These are phyloP conservation scores for Bremia lactucae DNA, from an alignment of 352 stramenopile genomes.

Conservation along the genomic window DNA sequence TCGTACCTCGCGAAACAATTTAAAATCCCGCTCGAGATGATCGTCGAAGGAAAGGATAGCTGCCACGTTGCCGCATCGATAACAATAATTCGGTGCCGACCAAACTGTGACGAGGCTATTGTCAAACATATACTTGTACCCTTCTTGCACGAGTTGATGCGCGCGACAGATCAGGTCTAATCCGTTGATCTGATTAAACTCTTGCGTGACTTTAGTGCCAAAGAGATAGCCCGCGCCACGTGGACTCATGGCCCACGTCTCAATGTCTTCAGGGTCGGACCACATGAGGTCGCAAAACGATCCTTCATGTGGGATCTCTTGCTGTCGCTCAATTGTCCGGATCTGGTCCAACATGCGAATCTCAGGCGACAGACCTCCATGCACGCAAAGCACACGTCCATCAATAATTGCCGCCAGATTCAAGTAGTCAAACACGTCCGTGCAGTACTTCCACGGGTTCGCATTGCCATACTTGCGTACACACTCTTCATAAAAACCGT, in stretches of 20 bases:
- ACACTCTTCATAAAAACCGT: slow-evolving; percentile 97
- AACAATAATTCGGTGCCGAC: slow-evolving; percentile 82
- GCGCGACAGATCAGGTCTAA: slow-evolving; percentile 83
- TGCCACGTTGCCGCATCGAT: slow-evolving; percentile 77
- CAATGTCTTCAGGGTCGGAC: slow-evolving; percentile 94
- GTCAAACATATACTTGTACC: slow-evolving; percentile 90
- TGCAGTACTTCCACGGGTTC: slow-evolving; percentile 93
- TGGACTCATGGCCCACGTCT: slow-evolving; percentile 85
- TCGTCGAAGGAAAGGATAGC: slow-evolving; percentile 78
- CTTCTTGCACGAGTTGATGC: slow-evolving; percentile 85
- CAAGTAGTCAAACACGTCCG: slow-evolving; percentile 95
- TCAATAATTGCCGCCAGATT: slow-evolving; percentile 92
- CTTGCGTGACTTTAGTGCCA: slow-evolving; percentile 73
- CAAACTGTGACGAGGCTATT: slow-evolving; percentile 78
- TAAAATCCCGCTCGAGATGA: slow-evolving; percentile 81
- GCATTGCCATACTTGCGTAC: slow-evolving; percentile 95
- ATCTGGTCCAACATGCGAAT: slow-evolving; percentile 93
- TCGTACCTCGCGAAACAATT: slow-evolving; percentile 78
- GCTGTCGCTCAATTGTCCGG: slow-evolving; percentile 92
- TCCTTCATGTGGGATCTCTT: slow-evolving; percentile 92
- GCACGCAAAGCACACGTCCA: slow-evolving; percentile 85
- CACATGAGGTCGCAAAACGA: slow-evolving; percentile 98
- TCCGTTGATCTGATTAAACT: slow-evolving; percentile 89
- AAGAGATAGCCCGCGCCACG: slow-evolving; percentile 84
- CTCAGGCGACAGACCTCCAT: slow-evolving; percentile 92